A percentile compares a stretch with the other conserved stretches of the same genome.
phyloP scores from a whole-genome alignment of 768 basidiomycete genomes.

The Russula olivacea region DNA sequence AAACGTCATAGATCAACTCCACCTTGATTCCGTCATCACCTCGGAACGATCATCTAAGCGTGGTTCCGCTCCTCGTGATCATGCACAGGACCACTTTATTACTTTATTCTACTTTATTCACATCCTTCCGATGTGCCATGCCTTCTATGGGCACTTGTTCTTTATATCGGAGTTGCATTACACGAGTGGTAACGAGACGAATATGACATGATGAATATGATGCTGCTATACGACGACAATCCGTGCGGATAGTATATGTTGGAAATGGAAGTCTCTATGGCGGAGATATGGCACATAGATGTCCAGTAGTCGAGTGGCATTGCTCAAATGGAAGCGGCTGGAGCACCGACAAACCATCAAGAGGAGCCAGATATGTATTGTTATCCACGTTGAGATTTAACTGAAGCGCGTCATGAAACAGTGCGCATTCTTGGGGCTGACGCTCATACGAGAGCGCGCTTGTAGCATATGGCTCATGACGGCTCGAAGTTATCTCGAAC shows the following conservation, averaged over 20 bases:
- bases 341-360: conserved; percentile 18
- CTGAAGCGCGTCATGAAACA: conserved; percentile 16
- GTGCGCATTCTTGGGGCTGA: conserved; percentile 16
- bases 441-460: conserved; percentile 4
- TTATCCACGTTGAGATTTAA: conserved; percentile 2
- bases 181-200: not conserved
- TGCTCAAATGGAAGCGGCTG: conserved; percentile 23
- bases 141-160: not conserved
- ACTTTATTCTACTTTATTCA: too few relatives aligned
- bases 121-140: too few relatives aligned
- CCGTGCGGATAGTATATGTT: conserved; percentile 12
- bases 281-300: not conserved
- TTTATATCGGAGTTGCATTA: not conserved
- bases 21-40: conserved; percentile 9
- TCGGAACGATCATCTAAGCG: conserved; percentile 3
- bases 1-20: conserved; percentile 9
- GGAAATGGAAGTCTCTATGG: not conserved
- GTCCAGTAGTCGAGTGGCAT: not conserved
- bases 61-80: not conserved
- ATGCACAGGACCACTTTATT: not conserved
- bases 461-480: not conserved
- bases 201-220: conserved; percentile 1
- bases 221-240: not conserved
- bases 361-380: conserved; percentile 17
- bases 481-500: not conserved